These are phyloP conservation scores for Pleurostoma richardsiae DNA, from an alignment of 2,329 filamentous ascomycete genomes.

Conservation along the genomic window DNA sequence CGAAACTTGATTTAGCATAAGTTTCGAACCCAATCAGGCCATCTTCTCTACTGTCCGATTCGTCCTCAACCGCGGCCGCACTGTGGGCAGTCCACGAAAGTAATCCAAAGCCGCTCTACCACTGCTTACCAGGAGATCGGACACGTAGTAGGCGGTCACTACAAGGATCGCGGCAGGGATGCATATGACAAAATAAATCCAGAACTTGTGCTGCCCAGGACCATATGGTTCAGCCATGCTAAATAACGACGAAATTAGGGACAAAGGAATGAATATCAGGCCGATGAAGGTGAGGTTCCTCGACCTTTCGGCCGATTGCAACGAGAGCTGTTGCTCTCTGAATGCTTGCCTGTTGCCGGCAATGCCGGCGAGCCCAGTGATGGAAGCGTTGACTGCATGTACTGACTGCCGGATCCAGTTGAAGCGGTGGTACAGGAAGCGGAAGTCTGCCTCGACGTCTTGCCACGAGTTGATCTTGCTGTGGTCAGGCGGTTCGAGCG, in stretches of 20 bases:
- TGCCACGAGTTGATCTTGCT: not conserved
- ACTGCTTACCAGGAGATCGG: not conserved
- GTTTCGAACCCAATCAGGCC: too few relatives aligned
- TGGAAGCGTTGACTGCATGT: not conserved
- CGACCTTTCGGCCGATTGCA: not conserved
- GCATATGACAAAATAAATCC: not conserved
- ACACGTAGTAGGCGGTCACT: not conserved
- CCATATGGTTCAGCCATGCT: slow-evolving; percentile 1
- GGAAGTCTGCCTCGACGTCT: not conserved
- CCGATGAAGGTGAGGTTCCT: not conserved
- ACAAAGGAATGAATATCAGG: not conserved
- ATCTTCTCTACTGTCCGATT: too few relatives aligned
- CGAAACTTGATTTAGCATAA: too few relatives aligned
- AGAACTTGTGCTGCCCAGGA: not conserved
- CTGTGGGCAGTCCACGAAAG: too few relatives aligned
- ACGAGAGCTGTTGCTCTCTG: not conserved
- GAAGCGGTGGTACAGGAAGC: not conserved
- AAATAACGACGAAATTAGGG: not conserved
- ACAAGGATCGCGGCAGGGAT: not conserved
- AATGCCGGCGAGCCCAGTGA: not conserved
- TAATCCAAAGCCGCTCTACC: not conserved
- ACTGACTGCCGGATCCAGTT: not conserved
- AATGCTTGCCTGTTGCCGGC: not conserved
- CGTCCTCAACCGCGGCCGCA: too few relatives aligned
- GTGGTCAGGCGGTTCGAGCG: not conserved